Percentiles rank a stretch among this genome's conserved stretches.
Conservation (phyloP, 1,139 yeast genomes). For the Taphrina wiesneri region DNA sequence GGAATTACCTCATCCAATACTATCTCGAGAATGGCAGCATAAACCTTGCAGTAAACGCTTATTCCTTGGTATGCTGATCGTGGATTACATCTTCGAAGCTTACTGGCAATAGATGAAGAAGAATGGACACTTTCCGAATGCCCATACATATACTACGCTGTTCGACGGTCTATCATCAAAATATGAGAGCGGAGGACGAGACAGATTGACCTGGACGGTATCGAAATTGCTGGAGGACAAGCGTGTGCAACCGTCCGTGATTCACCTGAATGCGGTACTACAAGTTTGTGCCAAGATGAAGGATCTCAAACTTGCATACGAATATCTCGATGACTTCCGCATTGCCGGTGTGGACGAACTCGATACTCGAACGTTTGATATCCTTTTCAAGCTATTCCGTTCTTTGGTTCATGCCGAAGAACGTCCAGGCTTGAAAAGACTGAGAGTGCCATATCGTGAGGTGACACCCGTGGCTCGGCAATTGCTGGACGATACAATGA, state of each 20-base stretch:
- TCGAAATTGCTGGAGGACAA: neutral
- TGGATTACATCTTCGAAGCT: neutral
- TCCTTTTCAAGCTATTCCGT: slow-evolving; percentile 11
- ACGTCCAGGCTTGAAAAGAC: neutral
- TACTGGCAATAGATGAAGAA: slow-evolving; percentile 12
- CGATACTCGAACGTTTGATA: slow-evolving; percentile 10
- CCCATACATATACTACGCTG: slow-evolving; percentile 13
- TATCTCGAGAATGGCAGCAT: slow-evolving; percentile 5
- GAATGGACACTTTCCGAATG: slow-evolving; percentile 13
- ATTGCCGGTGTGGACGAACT: slow-evolving; percentile 1
- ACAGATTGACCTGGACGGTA: neutral
- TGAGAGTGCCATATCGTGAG: neutral
- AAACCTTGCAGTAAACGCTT: slow-evolving; percentile 10
- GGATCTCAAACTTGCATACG: slow-evolving; percentile 9
- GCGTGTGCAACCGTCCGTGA: slow-evolving; percentile 6
- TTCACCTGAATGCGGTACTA: slow-evolving; percentile 27
- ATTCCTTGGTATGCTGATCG: neutral
- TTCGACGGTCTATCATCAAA: slow-evolving; percentile 7
- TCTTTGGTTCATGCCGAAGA: neutral
- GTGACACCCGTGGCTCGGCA: neutral
- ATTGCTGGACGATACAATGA: slow-evolving; percentile 1
- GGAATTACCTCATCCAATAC: slow-evolving; percentile 24
- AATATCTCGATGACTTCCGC: neutral
- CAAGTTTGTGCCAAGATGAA: neutral
- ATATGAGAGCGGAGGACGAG: slow-evolving; percentile 10